These are phyloP conservation scores for Abortiporus biennis DNA, from an alignment of 1,284 basidiomycete genomes.

Conservation along the genomic window DNA sequence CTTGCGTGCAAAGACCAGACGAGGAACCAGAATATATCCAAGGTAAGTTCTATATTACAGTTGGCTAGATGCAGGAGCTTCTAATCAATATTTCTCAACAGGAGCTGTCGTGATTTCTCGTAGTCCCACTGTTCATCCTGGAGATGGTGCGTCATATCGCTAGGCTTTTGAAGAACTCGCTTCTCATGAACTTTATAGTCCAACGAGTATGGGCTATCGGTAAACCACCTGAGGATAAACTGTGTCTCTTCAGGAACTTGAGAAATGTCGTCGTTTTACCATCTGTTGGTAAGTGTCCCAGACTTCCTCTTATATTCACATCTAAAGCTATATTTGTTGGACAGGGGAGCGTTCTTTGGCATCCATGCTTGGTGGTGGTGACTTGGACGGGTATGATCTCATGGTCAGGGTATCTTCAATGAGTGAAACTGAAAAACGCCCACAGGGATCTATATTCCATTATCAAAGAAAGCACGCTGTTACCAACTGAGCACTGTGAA, in stretches of 20 bases:
- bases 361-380: slow-evolving; percentile 65
- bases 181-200: slow-evolving; percentile 33
- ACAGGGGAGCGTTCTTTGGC: slow-evolving; percentile 58
- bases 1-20: slow-evolving; percentile 11
- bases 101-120: slow-evolving; percentile 50
- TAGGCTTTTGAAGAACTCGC: background rate
- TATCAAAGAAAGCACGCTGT: slow-evolving; percentile 34
- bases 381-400: slow-evolving; percentile 62
- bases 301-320: background rate
- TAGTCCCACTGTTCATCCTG: slow-evolving; percentile 65
- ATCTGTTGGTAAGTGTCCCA: slow-evolving; percentile 41
- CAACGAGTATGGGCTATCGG: slow-evolving; percentile 70
- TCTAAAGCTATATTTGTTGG: background rate
- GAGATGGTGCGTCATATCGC: slow-evolving; percentile 45
- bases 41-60: slow-evolving; percentile 7
- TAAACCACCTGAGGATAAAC: slow-evolving; percentile 48
- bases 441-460: slow-evolving; percentile 30
- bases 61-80: background rate
- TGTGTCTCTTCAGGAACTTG: slow-evolving; percentile 56
- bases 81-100: slow-evolving; percentile 3
- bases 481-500: slow-evolving; percentile 41
- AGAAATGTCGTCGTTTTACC: slow-evolving; percentile 73
- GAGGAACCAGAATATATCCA: slow-evolving; percentile 12
- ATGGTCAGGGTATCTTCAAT: background rate
- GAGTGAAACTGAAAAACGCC: background rate